Evolutionary conservation across 495 filamentous ascomycete genomes (phyloP).

Genomic region (Aspergillus diversus): DNA sequence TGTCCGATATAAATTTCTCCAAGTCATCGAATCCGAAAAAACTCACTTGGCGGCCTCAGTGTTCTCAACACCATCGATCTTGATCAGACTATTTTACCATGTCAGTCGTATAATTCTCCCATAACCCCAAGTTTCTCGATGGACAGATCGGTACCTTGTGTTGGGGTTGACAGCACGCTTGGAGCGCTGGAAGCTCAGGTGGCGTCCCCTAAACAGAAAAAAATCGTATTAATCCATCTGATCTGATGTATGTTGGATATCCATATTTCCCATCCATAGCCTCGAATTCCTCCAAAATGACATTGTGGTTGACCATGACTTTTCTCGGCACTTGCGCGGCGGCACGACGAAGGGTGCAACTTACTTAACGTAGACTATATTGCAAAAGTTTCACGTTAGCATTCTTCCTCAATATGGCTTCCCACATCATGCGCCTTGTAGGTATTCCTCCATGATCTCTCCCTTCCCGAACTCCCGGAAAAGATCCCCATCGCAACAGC

Average conservation of each 20-base stretch:
- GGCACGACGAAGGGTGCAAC: slow-evolving; percentile 44
- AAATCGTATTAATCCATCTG: slow-evolving; percentile 42
- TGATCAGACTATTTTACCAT: slow-evolving; percentile 65
- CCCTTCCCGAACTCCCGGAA: slow-evolving; percentile 11
- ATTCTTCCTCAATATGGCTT: slow-evolving; percentile 14
- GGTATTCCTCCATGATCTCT: neutral
- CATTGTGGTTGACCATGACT: slow-evolving; percentile 13
- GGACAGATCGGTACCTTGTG: slow-evolving; percentile 57
- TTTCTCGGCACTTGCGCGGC: slow-evolving; percentile 30
- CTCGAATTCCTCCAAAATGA: slow-evolving; percentile 8
- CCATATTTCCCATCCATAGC: slow-evolving; percentile 23
- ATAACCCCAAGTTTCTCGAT: slow-evolving; percentile 21
- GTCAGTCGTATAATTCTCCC: slow-evolving; percentile 34
- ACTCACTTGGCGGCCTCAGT: slow-evolving; percentile 81
- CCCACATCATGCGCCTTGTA: slow-evolving; percentile 5
- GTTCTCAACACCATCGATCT: slow-evolving; percentile 96
- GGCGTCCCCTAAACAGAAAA: slow-evolving; percentile 69
- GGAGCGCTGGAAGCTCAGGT: slow-evolving; percentile 91
- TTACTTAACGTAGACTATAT: slow-evolving; percentile 91
- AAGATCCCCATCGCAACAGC: slow-evolving; percentile 6
- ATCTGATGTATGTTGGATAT: slow-evolving; percentile 16
- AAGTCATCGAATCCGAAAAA: slow-evolving; percentile 2
- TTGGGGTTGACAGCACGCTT: slow-evolving; percentile 82
- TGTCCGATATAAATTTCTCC: slow-evolving; percentile 8
- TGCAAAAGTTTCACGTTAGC: slow-evolving; percentile 39